These are phyloP conservation scores for Amanita polypyramis DNA, from an alignment of 768 basidiomycete species.

Conservation along the genomic window DNA sequence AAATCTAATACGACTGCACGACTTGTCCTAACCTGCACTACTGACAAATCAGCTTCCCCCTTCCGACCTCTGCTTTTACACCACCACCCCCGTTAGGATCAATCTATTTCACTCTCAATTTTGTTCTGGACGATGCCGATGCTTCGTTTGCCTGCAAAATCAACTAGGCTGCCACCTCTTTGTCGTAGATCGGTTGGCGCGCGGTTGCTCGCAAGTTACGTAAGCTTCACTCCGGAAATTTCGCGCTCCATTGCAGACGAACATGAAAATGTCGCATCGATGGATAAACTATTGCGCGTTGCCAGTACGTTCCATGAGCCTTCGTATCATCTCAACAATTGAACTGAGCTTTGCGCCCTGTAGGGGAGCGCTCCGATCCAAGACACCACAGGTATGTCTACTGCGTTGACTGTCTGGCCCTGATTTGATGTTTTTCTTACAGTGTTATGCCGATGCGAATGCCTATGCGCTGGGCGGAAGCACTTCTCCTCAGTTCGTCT, in stretches of 20 bases:
- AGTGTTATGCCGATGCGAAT: conserved; percentile 51
- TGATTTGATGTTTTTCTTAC: background rate
- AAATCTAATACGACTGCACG: too few relatives aligned
- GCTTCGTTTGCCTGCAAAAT: too few relatives aligned
- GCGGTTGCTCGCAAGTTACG: background rate
- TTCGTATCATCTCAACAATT: background rate
- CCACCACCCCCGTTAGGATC: too few relatives aligned
- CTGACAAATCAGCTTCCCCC: too few relatives aligned
- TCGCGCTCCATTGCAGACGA: conserved; percentile 32
- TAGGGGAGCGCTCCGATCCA: conserved; percentile 44
- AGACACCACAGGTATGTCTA: conserved; percentile 36
- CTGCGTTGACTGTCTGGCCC: background rate
- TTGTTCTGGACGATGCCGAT: too few relatives aligned
- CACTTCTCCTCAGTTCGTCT: conserved; percentile 31
- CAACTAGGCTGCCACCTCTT: too few relatives aligned
- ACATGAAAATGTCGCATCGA: conserved; percentile 44
- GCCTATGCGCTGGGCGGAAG: conserved; percentile 47
- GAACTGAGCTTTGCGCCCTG: conserved; percentile 2
- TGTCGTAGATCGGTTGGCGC: too few relatives aligned
- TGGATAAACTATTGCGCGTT: conserved; percentile 44
- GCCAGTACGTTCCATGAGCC: conserved; percentile 36
- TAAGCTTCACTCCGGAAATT: conserved; percentile 8
- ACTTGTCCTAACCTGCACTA: too few relatives aligned
- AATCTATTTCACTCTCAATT: too few relatives aligned
- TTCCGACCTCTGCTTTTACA: too few relatives aligned